Evolutionary conservation across 2,329 filamentous ascomycete genomes (phyloP), one percentile per base, ranked within the genome.

Genomic region (Fusarium vanettenii): DNA sequence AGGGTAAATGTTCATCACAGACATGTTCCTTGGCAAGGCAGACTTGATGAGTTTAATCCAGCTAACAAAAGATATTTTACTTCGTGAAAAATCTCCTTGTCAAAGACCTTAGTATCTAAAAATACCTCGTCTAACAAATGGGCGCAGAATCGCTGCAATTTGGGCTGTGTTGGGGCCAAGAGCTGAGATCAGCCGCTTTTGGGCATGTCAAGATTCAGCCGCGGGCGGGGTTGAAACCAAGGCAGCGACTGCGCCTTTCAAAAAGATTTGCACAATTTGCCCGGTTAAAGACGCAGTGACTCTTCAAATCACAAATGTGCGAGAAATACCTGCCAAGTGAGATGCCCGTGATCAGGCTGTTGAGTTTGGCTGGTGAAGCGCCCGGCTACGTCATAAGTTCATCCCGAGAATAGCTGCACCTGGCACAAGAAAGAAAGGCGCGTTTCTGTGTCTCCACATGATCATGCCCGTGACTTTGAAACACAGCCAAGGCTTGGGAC

Each of bases 391-490:
- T 69, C 66, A 71, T 64, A 43, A 48, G 43, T 57, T 22, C 14
- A 27, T 14, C n/a, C 27, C 10, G n/a, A 64, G 61, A 67, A 61
- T 66, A 59, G 67, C 43, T 61, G 55, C 55, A 43, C 31, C 10
- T 27, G 25, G 11, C 5, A 33, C 35, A 29, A 25, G n/a, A 35
- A 29, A 25, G n/a, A 35, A 22, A 45, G 22, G 5, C 50, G 18
- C 20, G 20, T 20, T 9, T 9, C 10, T 16, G 14, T 8, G 11
- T n/a, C 25, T 56, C 39, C 69, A 71, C 69, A 70, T 72, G 70
- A 67, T 59, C 64, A 59, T 43, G 45, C 63, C 27, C 60, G 70
- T 72, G 67, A 72, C 62, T 37, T 59, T 59, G 55, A 59, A 59
- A 59, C 55, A 59, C 9, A 6, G 55, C 55, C 55, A 59, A 41